Evolutionary conservation across 129 eudicot genomes (phyloP).

Genomic region (Escallonia rubra): DNA sequence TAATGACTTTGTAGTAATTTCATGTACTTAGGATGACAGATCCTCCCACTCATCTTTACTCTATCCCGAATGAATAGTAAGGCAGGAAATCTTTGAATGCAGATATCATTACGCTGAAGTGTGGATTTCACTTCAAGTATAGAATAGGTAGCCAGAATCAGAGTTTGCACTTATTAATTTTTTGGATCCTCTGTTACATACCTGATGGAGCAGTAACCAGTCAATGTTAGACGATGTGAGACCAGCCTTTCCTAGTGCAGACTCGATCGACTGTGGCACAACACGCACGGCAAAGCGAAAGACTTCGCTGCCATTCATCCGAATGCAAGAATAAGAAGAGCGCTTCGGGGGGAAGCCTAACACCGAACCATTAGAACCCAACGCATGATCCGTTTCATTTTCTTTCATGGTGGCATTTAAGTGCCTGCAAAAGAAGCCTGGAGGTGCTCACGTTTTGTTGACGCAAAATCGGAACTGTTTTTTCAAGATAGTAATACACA

Average conservation of each 20-base stretch:
- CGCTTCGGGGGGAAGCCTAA: slow-evolving; percentile 55
- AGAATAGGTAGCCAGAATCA: too few relatives aligned
- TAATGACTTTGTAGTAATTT: too few relatives aligned
- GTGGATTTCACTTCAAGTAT: too few relatives aligned
- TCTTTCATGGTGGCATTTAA: slow-evolving; percentile 55
- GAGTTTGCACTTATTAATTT: not conserved
- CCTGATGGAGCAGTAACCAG: slow-evolving; percentile 98
- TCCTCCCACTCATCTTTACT: too few relatives aligned
- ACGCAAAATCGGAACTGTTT: not conserved
- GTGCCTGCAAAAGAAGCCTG: slow-evolving; percentile 41
- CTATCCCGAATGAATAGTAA: too few relatives aligned
- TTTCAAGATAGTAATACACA: slow-evolving; percentile 1
- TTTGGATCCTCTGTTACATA: slow-evolving; percentile 9
- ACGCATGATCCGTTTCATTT: slow-evolving; percentile 30
- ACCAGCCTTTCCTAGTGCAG: slow-evolving; percentile 74
- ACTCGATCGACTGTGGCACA: slow-evolving; percentile 81
- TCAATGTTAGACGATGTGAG: slow-evolving; percentile 66
- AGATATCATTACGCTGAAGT: too few relatives aligned
- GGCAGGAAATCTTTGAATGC: too few relatives aligned
- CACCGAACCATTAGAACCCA: slow-evolving; percentile 52
- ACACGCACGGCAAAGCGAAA: slow-evolving; percentile 82
- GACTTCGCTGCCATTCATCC: slow-evolving; percentile 94
- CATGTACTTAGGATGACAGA: too few relatives aligned
- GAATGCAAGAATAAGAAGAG: slow-evolving; percentile 57
- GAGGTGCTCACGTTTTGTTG: not conserved